Base-by-base conservation (phyloP, 78 protist genomes). In the Salpingoeca rosetta region DNA sequence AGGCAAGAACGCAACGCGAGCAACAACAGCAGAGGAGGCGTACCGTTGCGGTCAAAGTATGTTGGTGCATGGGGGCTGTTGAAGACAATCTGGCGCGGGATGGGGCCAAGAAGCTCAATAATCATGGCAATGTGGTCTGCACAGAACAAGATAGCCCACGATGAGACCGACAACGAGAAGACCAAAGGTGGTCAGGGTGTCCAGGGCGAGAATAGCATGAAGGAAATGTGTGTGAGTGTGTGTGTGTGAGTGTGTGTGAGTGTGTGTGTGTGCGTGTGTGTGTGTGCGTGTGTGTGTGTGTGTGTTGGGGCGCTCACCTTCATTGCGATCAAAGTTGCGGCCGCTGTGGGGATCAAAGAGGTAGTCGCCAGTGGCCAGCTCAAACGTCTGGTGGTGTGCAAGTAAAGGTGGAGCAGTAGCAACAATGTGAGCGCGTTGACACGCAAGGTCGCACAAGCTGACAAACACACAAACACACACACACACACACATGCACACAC, bases 301-400 rank as follows among this genome's bases (percentile, higher is more conserved):
- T 2, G 35, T n/a, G n/a, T n/a, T n/a, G n/a, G n/a, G n/a, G n/a
- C n/a, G n/a, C n/a, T n/a, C n/a, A 80, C 85, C 94, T 37, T 96
- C 98, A 83, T 93, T 92, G 35, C 94, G 90, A 1, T 79, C 77
- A 80, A 85, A 93, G 35, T 83, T 42, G 28, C 91, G 88, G 0
- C 93, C 93, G 1, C 82, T 37, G 35, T 87, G 80, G 17, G 99
- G 99, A 28, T 97, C 93, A 81, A 97, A 97, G 56, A 97, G 86
- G 79, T 86, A 93, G 45, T 97, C 99, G n/a, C 99, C 99, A 0
- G 98, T 96, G n/a, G 79, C 86, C 87, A 96, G 76, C 87, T 96
- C 98, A 35, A 96, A 96, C 1, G 85, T 39, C 78, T 84, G 12
- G 57, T 45, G 57, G 12, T 45, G 57, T 12, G 12, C 57, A 12